Percentiles rank a stretch among this genome's conserved stretches.
phyloP scores from a whole-genome alignment of 106 monocot genomes.

The Dactylorhiza incarnata region DNA sequence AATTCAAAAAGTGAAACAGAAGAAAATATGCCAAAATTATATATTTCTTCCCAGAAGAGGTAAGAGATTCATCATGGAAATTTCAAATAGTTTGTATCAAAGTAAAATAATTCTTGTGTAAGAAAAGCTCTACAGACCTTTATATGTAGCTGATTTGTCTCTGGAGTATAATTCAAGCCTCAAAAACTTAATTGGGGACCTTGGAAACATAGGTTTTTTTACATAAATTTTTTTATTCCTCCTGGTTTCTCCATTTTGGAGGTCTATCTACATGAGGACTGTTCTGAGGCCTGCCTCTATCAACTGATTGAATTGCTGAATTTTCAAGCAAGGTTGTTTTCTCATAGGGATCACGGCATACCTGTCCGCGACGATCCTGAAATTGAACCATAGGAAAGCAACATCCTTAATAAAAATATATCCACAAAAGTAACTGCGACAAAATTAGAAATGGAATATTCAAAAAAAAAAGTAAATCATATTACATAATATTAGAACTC shows the following conservation, averaged over 20 bases:
- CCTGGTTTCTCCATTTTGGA: constrained; percentile 21
- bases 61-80: not conserved
- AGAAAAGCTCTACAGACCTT: not conserved
- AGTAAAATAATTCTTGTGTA: not conserved
- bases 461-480: too few species aligned
- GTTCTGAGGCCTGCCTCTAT: constrained; percentile 25
- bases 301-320: constrained; percentile 17
- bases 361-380: constrained; percentile 42
- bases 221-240: not conserved
- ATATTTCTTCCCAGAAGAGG: not conserved
- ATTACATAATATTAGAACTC: too few species aligned
- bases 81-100: not conserved
- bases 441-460: not conserved
- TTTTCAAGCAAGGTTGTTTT: constrained; percentile 27
- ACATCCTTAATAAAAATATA: not conserved
- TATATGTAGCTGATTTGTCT: not conserved
- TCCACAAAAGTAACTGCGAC: not conserved
- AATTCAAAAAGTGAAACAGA: not conserved
- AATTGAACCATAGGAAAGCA: not conserved
- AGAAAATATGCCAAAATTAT: not conserved
- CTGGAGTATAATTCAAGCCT: not conserved
- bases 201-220: not conserved
- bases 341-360: constrained; percentile 17
- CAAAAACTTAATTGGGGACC: not conserved
- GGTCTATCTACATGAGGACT: constrained; percentile 8